phyloP scores from a whole-genome alignment of 805 yeast species.

The Huiozyma naganishii region DNA sequence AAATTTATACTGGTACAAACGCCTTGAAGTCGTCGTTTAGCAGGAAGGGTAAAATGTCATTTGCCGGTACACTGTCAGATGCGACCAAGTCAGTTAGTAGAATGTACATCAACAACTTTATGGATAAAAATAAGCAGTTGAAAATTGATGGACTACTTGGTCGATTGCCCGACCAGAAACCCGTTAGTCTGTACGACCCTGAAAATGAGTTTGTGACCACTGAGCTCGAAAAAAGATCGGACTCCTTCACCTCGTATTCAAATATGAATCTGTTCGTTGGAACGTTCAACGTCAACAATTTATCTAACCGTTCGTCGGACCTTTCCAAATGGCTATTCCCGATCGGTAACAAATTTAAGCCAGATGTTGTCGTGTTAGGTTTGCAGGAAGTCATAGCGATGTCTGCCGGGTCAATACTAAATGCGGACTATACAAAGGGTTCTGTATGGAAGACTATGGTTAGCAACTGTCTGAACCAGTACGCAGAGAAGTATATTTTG shows the following conservation, averaged over 20 bases:
- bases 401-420: slow-evolving; percentile 80
- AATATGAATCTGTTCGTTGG: slow-evolving; percentile 64
- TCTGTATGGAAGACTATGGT: slow-evolving; percentile 68
- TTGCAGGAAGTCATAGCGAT: slow-evolving; percentile 90
- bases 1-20: slow-evolving; percentile 94
- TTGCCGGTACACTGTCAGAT: slow-evolving; percentile 92
- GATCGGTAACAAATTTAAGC: slow-evolving; percentile 39
- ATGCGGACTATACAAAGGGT: slow-evolving; percentile 68
- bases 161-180: slow-evolving; percentile 53
- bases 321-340: slow-evolving; percentile 76
- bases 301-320: slow-evolving; percentile 41
- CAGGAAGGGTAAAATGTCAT: slow-evolving; percentile 88
- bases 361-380: slow-evolving; percentile 80
- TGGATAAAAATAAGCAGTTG: slow-evolving; percentile 78
- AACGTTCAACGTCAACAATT: slow-evolving; percentile 81
- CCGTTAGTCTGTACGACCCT: slow-evolving; percentile 77
- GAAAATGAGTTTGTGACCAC: slow-evolving; percentile 66
- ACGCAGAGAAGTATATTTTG: slow-evolving; percentile 43
- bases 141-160: slow-evolving; percentile 83
- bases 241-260: slow-evolving; percentile 48
- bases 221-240: slow-evolving; percentile 34
- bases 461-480: slow-evolving; percentile 49
- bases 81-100: slow-evolving; percentile 92
- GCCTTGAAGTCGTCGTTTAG: slow-evolving; percentile 92
- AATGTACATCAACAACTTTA: slow-evolving; percentile 90